Conservation (phyloP, 129 eudicot genomes). For the Lactuca saligna region DNA sequence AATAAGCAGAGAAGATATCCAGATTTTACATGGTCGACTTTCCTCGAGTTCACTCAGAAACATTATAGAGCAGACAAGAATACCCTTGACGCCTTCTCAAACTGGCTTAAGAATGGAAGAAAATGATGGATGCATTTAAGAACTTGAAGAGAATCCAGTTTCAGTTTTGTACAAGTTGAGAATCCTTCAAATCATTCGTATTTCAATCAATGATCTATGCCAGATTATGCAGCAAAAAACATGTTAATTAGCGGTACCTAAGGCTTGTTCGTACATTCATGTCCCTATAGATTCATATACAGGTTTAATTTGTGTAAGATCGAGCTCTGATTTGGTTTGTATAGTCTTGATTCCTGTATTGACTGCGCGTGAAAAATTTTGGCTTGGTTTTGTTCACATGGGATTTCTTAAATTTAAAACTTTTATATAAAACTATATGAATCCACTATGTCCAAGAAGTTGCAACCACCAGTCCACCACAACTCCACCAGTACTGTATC, state of each 20-base stretch:
- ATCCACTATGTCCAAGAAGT: neutral
- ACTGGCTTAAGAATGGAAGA: constrained; percentile 53
- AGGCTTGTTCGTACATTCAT: neutral
- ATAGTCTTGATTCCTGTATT: neutral
- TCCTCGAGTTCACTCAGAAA: constrained; percentile 78
- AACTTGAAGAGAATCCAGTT: constrained; percentile 7
- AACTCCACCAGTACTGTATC: neutral
- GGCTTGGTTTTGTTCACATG: neutral
- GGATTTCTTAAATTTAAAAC: neutral
- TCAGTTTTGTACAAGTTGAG: constrained; percentile 21
- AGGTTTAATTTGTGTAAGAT: neutral
- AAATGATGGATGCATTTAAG: constrained; percentile 1
- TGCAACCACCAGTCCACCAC: neutral
- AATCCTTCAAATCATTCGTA: neutral
- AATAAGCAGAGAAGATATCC: constrained; percentile 54
- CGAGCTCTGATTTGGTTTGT: neutral
- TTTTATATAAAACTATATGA: too few relatives aligned
- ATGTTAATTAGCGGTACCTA: neutral
- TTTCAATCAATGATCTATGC: constrained; percentile 15
- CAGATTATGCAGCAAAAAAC: constrained; percentile 7
- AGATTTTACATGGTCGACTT: constrained; percentile 83
- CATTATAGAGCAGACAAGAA: constrained; percentile 78
- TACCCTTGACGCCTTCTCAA: constrained; percentile 73
- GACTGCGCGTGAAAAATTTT: neutral
- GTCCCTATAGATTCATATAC: neutral